Base-by-base conservation (phyloP, 2,329 filamentous ascomycete genomes). In the Trichoderma polysporum region DNA sequence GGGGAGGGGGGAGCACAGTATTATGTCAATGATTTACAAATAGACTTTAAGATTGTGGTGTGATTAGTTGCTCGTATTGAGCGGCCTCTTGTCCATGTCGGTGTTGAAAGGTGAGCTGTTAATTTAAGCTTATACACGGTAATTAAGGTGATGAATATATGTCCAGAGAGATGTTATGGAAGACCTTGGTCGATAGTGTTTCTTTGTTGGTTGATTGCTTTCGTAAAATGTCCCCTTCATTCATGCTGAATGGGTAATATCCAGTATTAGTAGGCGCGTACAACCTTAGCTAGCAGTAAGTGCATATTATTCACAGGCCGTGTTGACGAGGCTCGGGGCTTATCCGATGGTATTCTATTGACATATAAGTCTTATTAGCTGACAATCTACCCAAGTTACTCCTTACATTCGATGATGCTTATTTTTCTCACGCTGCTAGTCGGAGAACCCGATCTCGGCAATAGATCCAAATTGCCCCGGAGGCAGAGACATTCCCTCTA, bases 21-120 rank as follows among this genome's bases (percentile, higher is more conserved):
- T 47, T 59, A 59, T 31, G 56, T 45, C 12, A 47, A 59, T 59
- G 17, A n/a, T 59, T 59, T 59, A 59, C 56, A 59, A 59, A 59
- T 17, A 13, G n/a, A n/a, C 25, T 45, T 12, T 4, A 5, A 8
- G n/a, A 19, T 22, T 45, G 41, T 17, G n/a, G 45, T 47, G 27
- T 2, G 7, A 45, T 31, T 52, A n/a, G 49, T 27, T 22, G 37
- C 13, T 13, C 6, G 25, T 31, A 10, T n/a, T 13, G 17, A 25
- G 25, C 25, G 39, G 27, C 29, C 37, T 58, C 56, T 29, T 29
- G 27, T 29, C 7, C 4, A 17, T n/a, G n/a, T 31, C 15, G 6
- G 8, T 10, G 37, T 50, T 6, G 6, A 12, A 50, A 12, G 47
- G 25, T 50, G 47, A 50, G 22, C 12, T 27, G 45, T 49, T 9